Base-by-base conservation (phyloP, 495 filamentous ascomycete genomes). In the Ramalina peruviana region DNA sequence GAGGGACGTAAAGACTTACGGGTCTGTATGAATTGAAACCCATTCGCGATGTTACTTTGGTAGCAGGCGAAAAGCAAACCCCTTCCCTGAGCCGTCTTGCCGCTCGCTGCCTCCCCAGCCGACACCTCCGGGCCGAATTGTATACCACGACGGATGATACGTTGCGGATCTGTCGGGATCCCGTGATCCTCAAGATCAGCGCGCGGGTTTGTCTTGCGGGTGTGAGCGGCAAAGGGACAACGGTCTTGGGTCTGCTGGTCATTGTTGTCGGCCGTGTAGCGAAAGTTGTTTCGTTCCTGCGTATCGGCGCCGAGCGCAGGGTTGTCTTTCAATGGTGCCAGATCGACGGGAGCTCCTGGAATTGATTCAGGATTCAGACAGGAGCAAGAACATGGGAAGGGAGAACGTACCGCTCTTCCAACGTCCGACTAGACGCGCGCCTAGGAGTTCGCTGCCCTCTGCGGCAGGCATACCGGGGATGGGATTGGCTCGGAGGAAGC, bases 211-310 rank as follows among this genome's bases (percentile, higher is more conserved):
- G 56, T 62, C 63, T 71, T 68, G 54, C 67, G 67, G 27, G 64
- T 62, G 45, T 71, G 67, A 13, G 67, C 67, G 6, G 65, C 63
- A 47, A 67, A 66, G 20, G 67, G 67, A 45, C 67, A 71, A 23
- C 57, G 51, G 9, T 46, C 51, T 45, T 69, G 60, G 6, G 49
- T 52, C 6, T 52, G 37, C 4, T 27, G n/a, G 46, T 50, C 43
- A 25, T 56, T 57, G 30, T 53, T 46, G n/a, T 48, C 51, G 21
- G 36, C n/a, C 13, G 30, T 15, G 47, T 44, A 57, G 45, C 40
- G 27, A 43, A 56, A 56, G 36, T 64, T 48, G 60, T 66, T 61
- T 21, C 56, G 58, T 41, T 51, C 58, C 23, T 56, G 40, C n/a
- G 54, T n/a, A 44, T 64, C 58, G 2, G 11, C n/a, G 11, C 44